Evolutionary conservation across 2,329 filamentous ascomycete genomes (phyloP), one percentile per base, ranked within the genome.

Genomic region (Monilinia polystroma): DNA sequence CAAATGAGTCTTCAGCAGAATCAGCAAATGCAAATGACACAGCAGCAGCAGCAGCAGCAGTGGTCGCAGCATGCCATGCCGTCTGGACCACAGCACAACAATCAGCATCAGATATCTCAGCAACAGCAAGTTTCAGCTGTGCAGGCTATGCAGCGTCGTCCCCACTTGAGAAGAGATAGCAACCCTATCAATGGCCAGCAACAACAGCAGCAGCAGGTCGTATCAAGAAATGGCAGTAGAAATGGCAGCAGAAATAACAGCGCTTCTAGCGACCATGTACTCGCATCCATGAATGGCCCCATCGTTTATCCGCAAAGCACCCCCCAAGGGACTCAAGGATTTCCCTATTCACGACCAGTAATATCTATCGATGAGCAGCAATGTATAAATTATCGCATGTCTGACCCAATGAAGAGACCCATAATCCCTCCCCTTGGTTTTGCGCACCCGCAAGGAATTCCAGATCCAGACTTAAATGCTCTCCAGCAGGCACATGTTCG

Each of bases 401-500:
- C 67, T 11, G 68, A 66, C 41, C 64, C 64, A 26, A 65, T 73
- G 18, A 58, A 70, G 57, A 68, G 70, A 52, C 66, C 63, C 29
- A 70, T 80, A 8, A 73, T 83, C 43, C 81, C 81, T 55, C 76
- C 72, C 23, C 68, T 71, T 1, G 76, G 76, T 11, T 70, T 69
- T 23, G 58, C 66, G 47, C 77, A 77, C 32, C 69, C 78, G 4
- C 77, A 79, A 67, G 79, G 79, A 43, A 76, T 78, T 32, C 80
- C 82, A 4, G 77, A 82, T 67, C 81, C 84, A 26, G 75, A 76
- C 32, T 73, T 78, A 10, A 80, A 79, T 38, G 82, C 81, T n/a
- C 77, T 89, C 10, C 87, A 89, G 72, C 85, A 88, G 75, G 81
- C 82, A 55, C 79, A 85, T 72, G 77, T 88, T 38, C 81, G 81